These are phyloP conservation scores for Arachnomyces sp. DNA, from an alignment of 2,329 filamentous ascomycete species.

Conservation along the genomic window DNA sequence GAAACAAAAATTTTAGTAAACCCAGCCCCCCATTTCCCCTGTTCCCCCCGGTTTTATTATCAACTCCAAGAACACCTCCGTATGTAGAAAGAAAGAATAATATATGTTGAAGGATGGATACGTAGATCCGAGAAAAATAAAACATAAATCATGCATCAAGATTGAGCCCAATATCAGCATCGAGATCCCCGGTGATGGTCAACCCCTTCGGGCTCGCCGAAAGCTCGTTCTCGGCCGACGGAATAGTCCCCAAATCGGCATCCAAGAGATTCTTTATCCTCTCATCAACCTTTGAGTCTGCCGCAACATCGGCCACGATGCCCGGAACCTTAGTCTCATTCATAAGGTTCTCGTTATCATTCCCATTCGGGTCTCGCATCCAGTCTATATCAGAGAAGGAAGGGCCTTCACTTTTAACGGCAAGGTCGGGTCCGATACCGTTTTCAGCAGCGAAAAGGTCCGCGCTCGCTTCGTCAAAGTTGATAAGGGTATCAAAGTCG, in stretches of 20 bases:
- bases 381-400: not conserved
- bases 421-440: not conserved
- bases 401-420: not conserved
- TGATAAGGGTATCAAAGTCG: slow-evolving; percentile 39
- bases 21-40: not conserved
- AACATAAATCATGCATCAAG: slow-evolving; percentile 11
- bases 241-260: not conserved
- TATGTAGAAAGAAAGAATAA: slow-evolving; percentile 2
- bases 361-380: not conserved
- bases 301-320: too few species aligned
- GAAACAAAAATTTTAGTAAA: too few species aligned
- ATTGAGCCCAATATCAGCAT: slow-evolving; percentile 14
- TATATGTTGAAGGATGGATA: slow-evolving; percentile 1
- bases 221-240: not conserved
- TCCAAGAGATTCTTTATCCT: not conserved
- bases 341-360: slow-evolving; percentile 13
- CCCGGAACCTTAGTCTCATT: slow-evolving; percentile 3
- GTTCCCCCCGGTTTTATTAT: too few species aligned
- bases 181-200: slow-evolving; percentile 14
- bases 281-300: too few species aligned
- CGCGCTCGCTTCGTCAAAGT: slow-evolving; percentile 34
- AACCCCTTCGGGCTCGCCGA: slow-evolving; percentile 9
- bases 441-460: slow-evolving; percentile 29
- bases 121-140: slow-evolving; percentile 3
- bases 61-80: not conserved